Evolutionary conservation across 495 filamentous ascomycete genomes (phyloP).

Genomic region (Xylaria castorea): DNA sequence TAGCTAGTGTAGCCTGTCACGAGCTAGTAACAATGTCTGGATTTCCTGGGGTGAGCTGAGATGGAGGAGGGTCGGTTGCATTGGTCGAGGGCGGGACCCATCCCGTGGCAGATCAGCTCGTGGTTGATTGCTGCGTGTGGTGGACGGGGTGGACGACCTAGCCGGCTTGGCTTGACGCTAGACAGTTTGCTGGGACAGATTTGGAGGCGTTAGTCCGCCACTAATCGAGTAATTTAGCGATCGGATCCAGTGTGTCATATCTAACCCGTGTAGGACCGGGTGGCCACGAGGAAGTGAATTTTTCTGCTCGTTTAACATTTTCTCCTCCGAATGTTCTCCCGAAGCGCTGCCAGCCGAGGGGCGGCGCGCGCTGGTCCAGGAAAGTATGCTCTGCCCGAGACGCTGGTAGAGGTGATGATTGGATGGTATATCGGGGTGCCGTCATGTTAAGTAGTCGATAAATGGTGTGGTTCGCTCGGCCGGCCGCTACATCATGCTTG

Average conservation of each 20-base stretch:
- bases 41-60: conserved; percentile 20
- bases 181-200: conserved; percentile 26
- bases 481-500: conserved; percentile 10
- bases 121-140: conserved; percentile 23
- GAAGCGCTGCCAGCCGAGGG: conserved; percentile 11
- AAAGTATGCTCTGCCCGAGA: conserved; percentile 22
- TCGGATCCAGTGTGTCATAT: conserved; percentile 14
- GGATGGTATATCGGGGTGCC: conserved; percentile 19
- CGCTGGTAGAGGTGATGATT: conserved; percentile 25
- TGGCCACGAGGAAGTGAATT: conserved; percentile 6
- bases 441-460: neutral
- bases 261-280: conserved; percentile 10
- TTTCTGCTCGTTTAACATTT: neutral
- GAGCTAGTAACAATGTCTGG: conserved; percentile 20
- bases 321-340: neutral
- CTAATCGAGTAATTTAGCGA: conserved; percentile 26
- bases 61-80: conserved; percentile 11
- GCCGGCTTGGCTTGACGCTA: conserved; percentile 29
- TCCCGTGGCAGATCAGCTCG: conserved; percentile 25
- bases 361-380: conserved; percentile 2
- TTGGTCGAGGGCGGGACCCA: conserved; percentile 26
- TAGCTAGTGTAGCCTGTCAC: conserved; percentile 13
- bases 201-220: conserved; percentile 16
- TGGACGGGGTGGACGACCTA: conserved; percentile 11
- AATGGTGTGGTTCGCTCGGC: conserved; percentile 28